phyloP scores from a whole-genome alignment of 306 rosid genomes.

The Glycine latifolia region DNA sequence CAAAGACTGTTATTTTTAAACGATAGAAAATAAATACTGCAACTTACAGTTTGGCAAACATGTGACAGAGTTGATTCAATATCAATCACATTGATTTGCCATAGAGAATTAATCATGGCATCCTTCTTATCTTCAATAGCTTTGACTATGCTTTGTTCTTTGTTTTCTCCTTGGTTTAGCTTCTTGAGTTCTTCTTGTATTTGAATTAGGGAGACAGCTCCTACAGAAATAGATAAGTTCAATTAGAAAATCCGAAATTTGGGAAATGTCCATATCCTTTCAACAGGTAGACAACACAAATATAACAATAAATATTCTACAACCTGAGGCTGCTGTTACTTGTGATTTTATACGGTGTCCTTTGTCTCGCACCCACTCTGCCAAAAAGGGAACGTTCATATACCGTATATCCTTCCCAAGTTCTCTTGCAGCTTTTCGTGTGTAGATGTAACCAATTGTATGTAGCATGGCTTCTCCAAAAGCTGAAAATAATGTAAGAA shows the following conservation, averaged over 20 bases:
- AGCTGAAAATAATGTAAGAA: conserved; percentile 59
- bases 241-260: conserved; percentile 39
- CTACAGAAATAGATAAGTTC: conserved; percentile 53
- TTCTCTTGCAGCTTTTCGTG: conserved; percentile 85
- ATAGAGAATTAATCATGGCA: conserved; percentile 82
- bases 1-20: conserved; percentile 27
- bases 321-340: conserved; percentile 97
- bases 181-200: conserved; percentile 89
- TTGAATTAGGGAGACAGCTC: conserved; percentile 94
- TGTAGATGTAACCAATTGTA: conserved; percentile 95
- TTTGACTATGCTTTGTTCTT: conserved; percentile 70
- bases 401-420: conserved; percentile 78
- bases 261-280: conserved; percentile 11
- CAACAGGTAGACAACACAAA: conserved; percentile 32
- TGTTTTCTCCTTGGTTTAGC: conserved; percentile 70
- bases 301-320: conserved; percentile 31
- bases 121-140: conserved; percentile 86
- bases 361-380: conserved; percentile 96
- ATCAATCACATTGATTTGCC: conserved; percentile 94
- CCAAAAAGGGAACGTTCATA: conserved; percentile 93
- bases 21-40: conserved; percentile 40
- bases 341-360: conserved; percentile 96
- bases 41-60: conserved; percentile 91
- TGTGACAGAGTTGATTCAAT: conserved; percentile 88
- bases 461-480: conserved; percentile 99